Conservation (phyloP, 208 protist species). For the Phytomonas sp. region DNA sequence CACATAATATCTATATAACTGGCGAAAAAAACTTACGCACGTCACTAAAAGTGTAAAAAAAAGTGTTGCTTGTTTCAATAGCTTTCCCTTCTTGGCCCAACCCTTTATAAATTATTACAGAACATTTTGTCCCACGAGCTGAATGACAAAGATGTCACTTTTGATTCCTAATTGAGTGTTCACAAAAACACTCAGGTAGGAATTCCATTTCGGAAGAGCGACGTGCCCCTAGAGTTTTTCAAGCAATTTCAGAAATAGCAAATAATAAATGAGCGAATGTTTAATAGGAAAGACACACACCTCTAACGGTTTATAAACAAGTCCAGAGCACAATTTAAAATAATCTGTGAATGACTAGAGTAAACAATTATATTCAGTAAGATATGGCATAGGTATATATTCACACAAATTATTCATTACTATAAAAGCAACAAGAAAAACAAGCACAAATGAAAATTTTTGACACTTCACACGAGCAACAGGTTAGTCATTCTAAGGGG, state of each 20-base stretch:
- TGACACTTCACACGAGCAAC: not conserved
- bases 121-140: not conserved
- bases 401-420: not conserved
- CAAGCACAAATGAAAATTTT: not conserved
- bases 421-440: not conserved
- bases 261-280: not conserved
- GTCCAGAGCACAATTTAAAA: not conserved
- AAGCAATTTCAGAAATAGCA: not conserved
- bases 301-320: not conserved
- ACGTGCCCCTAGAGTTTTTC: not conserved
- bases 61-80: not conserved
- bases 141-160: not conserved
- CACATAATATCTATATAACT: constrained; percentile 3
- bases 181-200: not conserved
- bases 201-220: not conserved
- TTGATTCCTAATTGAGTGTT: not conserved
- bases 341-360: not conserved
- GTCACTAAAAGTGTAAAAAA: not conserved
- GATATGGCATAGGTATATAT: constrained; percentile 3
- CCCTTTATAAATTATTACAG: not conserved
- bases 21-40: not conserved
- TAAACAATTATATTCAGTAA: constrained; percentile 1
- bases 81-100: not conserved
- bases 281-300: not conserved
- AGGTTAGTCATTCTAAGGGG: not conserved